These are phyloP conservation scores for Meyerozyma smithsonii DNA, from an alignment of 1,139 yeast genomes.

Conservation along the genomic window DNA sequence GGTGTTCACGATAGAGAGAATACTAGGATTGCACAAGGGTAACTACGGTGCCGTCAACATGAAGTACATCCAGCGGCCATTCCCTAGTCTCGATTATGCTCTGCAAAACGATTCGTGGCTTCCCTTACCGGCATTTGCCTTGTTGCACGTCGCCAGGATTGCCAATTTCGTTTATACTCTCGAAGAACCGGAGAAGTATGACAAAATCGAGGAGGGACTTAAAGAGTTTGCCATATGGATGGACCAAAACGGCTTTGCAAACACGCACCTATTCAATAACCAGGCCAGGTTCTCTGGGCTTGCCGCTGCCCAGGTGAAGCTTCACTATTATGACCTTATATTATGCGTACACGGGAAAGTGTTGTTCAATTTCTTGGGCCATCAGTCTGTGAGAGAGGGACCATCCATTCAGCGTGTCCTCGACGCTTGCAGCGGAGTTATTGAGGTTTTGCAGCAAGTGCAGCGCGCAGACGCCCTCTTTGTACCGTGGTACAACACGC, in stretches of 20 bases:
- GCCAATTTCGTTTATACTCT: slow-evolving; percentile 34
- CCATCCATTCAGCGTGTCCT: slow-evolving; percentile 30
- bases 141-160: slow-evolving; percentile 40
- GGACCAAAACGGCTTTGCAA: slow-evolving; percentile 32
- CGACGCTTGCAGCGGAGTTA: slow-evolving; percentile 29
- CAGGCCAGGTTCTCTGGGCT: slow-evolving; percentile 21
- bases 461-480: slow-evolving; percentile 31
- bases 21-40: slow-evolving; percentile 54
- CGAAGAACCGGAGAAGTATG: slow-evolving; percentile 29
- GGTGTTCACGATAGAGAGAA: slow-evolving; percentile 51
- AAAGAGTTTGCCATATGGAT: slow-evolving; percentile 29
- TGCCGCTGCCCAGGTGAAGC: slow-evolving; percentile 35
- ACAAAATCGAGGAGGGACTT: slow-evolving; percentile 32
- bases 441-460: slow-evolving; percentile 29
- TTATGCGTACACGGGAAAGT: slow-evolving; percentile 35
- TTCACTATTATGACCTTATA: slow-evolving; percentile 38
- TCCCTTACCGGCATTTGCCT: slow-evolving; percentile 45
- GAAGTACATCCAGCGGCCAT: slow-evolving; percentile 25
- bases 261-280: slow-evolving; percentile 26
- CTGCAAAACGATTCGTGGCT: slow-evolving; percentile 50
- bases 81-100: slow-evolving; percentile 31
- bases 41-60: slow-evolving; percentile 41
- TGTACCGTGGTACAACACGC: slow-evolving; percentile 53
- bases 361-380: slow-evolving; percentile 32
- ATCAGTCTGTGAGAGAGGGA: slow-evolving; percentile 27